A percentile compares a stretch with the other conserved stretches of the same genome.
Evolutionary conservation across 192 early-diverging fungal genomes (phyloP).

Genomic region (Paraglomus occultum): DNA sequence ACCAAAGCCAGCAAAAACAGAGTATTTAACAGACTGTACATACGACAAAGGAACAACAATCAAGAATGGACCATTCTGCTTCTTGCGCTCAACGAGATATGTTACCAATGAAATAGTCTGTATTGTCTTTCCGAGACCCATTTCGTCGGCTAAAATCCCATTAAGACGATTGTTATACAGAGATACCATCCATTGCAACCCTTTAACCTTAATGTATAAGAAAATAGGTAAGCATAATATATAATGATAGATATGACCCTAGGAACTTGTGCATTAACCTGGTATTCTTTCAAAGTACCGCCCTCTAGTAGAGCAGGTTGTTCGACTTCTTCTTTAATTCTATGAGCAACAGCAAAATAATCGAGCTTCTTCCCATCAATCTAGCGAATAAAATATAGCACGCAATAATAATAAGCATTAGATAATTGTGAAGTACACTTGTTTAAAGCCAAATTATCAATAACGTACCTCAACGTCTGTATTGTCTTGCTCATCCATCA

Average conservation of each 20-base stretch:
- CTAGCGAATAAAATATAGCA: not conserved
- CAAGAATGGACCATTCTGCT: conserved; percentile 92
- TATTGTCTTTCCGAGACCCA: conserved; percentile 88
- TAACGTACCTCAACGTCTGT: conserved; percentile 38
- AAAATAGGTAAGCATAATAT: not conserved
- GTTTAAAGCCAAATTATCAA: conserved; percentile 19
- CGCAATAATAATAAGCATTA: not conserved
- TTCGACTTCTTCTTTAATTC: conserved; percentile 73
- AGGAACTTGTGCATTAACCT: conserved; percentile 37
- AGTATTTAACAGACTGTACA: conserved; percentile 23
- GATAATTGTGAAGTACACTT: not conserved
- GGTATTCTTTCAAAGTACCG: conserved; percentile 95
- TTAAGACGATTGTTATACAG: conserved; percentile 98
- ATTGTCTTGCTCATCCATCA: conserved; percentile 50
- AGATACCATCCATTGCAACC: conserved; percentile 99
- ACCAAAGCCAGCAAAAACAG: conserved; percentile 44
- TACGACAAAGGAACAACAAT: conserved; percentile 94
- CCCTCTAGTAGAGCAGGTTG: conserved; percentile 87
- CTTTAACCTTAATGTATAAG: conserved; percentile 60
- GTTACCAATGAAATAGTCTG: conserved; percentile 97
- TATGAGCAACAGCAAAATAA: conserved; percentile 90
- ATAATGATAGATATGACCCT: not conserved
- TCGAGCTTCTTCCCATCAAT: conserved; percentile 54
- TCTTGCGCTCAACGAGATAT: conserved; percentile 93
- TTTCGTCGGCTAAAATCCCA: conserved; percentile 97